phyloP scores from a whole-genome alignment of 129 eudicot genomes.

The Flaveria brownii region DNA sequence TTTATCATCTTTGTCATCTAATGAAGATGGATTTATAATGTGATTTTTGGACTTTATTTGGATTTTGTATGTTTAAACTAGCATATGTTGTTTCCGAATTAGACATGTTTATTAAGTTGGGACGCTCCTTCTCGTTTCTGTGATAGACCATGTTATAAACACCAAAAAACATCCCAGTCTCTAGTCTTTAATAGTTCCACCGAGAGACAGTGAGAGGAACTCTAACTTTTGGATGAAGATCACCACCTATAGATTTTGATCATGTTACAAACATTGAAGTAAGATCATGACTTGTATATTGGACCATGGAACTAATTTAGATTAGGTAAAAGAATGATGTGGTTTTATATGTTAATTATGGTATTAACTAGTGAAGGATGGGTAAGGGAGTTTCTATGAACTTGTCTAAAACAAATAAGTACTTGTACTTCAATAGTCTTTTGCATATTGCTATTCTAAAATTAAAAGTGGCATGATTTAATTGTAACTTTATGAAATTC shows the following conservation, averaged over 20 bases:
- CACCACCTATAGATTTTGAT: background rate
- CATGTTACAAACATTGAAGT: background rate
- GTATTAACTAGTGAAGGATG: background rate
- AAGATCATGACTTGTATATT: background rate
- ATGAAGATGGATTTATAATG: conserved; percentile 3
- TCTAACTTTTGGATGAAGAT: background rate
- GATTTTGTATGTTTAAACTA: background rate
- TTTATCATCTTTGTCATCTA: conserved; percentile 22
- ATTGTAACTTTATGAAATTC: conserved; percentile 26
- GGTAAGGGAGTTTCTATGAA: background rate
- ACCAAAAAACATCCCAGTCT: background rate
- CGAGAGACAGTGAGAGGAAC: too few relatives aligned
- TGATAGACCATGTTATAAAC: background rate
- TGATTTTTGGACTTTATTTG: background rate
- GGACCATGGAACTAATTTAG: background rate
- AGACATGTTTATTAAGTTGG: background rate
- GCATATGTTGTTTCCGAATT: background rate
- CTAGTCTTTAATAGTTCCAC: background rate
- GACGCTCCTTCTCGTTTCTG: background rate
- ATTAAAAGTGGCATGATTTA: background rate
- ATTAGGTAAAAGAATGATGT: background rate
- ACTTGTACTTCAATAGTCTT: background rate
- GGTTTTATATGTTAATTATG: background rate
- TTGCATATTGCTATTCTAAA: conserved; percentile 10
- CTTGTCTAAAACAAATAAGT: background rate